These are phyloP conservation scores for Beauveria sp. DNA, from an alignment of 2,329 filamentous ascomycete genomes.

Conservation along the genomic window DNA sequence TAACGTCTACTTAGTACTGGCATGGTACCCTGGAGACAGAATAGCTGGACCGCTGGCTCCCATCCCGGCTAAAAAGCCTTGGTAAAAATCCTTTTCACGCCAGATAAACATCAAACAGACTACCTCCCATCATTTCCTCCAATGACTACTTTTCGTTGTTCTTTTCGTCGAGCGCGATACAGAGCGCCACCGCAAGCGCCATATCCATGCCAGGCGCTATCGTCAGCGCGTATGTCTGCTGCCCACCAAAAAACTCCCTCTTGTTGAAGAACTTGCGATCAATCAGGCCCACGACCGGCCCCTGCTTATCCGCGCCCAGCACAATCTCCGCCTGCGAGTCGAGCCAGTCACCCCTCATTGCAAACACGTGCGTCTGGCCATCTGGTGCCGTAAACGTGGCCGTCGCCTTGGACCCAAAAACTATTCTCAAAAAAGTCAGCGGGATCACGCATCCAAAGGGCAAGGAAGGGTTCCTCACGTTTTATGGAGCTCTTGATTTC, in stretches of 20 bases:
- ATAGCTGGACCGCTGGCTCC: no score
- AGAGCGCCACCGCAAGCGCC: constrained; percentile 57
- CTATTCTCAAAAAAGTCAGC: constrained; percentile 22
- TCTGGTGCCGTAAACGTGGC: constrained; percentile 46
- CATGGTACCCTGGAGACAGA: no score
- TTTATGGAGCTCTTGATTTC: constrained; percentile 48
- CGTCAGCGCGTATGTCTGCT: constrained; percentile 58
- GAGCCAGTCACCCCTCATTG: constrained; percentile 55
- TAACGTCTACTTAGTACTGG: no score
- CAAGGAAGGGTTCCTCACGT: constrained; percentile 29
- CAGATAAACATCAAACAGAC: background rate
- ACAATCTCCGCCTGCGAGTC: constrained; percentile 51
- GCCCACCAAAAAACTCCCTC: constrained; percentile 48
- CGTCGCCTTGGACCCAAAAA: constrained; percentile 45
- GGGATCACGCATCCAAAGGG: no score
- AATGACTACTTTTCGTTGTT: constrained; percentile 30
- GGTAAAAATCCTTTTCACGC: no score
- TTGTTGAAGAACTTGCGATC: constrained; percentile 49
- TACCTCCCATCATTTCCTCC: no score
- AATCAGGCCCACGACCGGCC: constrained; percentile 49
- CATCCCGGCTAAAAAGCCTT: no score
- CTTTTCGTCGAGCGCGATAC: constrained; percentile 61
- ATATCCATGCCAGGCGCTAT: constrained; percentile 60
- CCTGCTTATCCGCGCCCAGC: constrained; percentile 34
- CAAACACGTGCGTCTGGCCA: constrained; percentile 36